Percentiles rank a stretch among this genome's conserved stretches.
Evolutionary conservation across 2,329 filamentous ascomycete species (phyloP).

Genomic region (Penicillium sp.): DNA sequence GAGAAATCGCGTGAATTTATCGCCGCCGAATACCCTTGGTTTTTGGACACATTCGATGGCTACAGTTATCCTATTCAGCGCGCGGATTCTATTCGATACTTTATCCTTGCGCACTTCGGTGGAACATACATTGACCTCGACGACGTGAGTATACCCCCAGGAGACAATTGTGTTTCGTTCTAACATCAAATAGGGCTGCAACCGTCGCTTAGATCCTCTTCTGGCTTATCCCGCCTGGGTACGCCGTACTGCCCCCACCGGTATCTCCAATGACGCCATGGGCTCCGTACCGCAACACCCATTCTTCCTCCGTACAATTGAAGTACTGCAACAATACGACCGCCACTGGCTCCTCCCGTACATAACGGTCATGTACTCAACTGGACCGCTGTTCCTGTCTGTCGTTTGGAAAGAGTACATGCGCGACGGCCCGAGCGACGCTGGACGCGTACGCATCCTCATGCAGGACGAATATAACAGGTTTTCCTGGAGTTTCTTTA

Average conservation of each 20-base stretch:
- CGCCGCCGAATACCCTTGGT: constrained; percentile 65
- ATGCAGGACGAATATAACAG: constrained; percentile 63
- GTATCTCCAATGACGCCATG: constrained; percentile 75
- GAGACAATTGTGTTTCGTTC: neutral
- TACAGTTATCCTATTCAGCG: constrained; percentile 69
- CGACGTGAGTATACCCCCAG: constrained; percentile 41
- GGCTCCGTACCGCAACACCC: constrained; percentile 62
- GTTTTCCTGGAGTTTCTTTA: constrained; percentile 64
- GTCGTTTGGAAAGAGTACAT: constrained; percentile 69
- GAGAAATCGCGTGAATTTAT: constrained; percentile 62
- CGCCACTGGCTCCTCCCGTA: constrained; percentile 62
- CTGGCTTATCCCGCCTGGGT: constrained; percentile 62
- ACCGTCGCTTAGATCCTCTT: constrained; percentile 58
- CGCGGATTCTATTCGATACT: constrained; percentile 71
- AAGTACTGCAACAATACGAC: constrained; percentile 59
- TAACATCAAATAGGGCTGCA: constrained; percentile 50
- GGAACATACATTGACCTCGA: constrained; percentile 76
- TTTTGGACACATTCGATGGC: constrained; percentile 62
- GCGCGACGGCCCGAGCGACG: constrained; percentile 34
- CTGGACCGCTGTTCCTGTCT: constrained; percentile 66
- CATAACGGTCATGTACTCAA: constrained; percentile 71
- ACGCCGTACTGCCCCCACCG: constrained; percentile 63
- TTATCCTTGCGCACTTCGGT: constrained; percentile 65
- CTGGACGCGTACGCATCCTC: constrained; percentile 55
- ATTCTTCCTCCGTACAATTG: constrained; percentile 63